phyloP scores from a whole-genome alignment of 176 grass and related monocot species.

The Bromus sterilis region DNA sequence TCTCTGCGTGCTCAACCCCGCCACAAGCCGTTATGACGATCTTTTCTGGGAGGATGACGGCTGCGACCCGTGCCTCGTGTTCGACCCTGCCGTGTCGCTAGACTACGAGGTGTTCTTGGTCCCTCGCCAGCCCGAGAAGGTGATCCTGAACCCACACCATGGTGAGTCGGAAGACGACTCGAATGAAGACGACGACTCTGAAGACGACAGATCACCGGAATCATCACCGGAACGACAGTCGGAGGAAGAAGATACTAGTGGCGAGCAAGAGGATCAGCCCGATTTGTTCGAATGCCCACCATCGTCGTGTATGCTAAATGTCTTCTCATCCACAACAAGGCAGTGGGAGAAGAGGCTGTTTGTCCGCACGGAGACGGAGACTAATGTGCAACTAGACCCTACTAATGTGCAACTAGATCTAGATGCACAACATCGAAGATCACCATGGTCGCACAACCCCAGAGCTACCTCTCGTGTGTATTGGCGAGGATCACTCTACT shows the following conservation, averaged over 20 bases:
- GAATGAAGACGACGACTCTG: too few species aligned
- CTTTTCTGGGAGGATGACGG: background rate
- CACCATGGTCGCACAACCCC: too few species aligned
- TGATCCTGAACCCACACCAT: background rate
- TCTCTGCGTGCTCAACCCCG: background rate
- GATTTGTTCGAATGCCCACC: background rate
- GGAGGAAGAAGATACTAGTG: too few species aligned
- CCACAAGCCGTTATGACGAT: background rate
- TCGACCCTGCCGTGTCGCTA: background rate
- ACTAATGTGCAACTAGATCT: background rate
- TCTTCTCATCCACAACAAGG: background rate
- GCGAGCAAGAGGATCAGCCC: too few species aligned
- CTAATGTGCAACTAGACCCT: background rate
- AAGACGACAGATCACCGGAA: too few species aligned
- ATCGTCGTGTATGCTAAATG: background rate
- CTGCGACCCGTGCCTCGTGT: background rate
- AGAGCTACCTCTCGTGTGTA: background rate
- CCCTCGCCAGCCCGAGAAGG: background rate
- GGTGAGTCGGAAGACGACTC: too few species aligned
- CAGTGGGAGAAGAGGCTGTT: background rate
- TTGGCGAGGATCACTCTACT: background rate
- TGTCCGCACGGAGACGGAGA: background rate
- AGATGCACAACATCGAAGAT: background rate
- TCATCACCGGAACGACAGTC: too few species aligned
- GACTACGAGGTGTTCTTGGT: background rate